Evolutionary conservation across 305 asterid species (phyloP), one percentile per base, ranked within the genome.

Genomic region (Fraxinus floribunda): DNA sequence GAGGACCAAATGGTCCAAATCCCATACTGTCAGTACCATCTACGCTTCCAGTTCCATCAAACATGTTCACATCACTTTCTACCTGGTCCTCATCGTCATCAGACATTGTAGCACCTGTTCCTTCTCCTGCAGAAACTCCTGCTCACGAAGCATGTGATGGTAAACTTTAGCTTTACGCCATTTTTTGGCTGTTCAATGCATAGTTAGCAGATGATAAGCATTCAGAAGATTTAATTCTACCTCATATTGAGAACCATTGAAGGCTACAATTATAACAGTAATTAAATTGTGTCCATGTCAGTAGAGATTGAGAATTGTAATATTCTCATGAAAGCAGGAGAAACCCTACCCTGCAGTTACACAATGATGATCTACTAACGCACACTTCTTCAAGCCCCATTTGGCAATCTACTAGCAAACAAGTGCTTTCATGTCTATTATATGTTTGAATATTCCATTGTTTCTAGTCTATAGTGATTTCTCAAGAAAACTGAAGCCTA

Each of bases 61-160:
- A 84, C 84, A 91, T 75, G 80, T 87, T 86, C 30, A 82, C 79
- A 44, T 91, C 91, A 84, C 92, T 87, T 24, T 91, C 92, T 22
- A 76, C 88, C 74, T 85, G 90, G 15, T 86, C 92, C 10, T 91
- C 91, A 2, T 91, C 94, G 44, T 87, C 94, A 78, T 91, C 94
- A 0, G 94, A 89, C 92, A 89, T 91, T 32, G 94, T 89, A 11
- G 91, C 90, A 1, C 94, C 90, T 15, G 91, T 91, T 39, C 92
- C 94, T 87, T 91, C 92, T 64, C 92, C 94, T 30, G 89, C 92
- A 39, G 94, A 86, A 57, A 88, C 89, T 41, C 94, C 94, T 89
- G 88, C 75, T 78, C 75, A 83, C 41, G 52, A 26, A 75, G 29
- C 55, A 81, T 22, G 46, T 26, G 29, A 82, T 71, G 80, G 8